Base-by-base conservation (phyloP, 169 alveolate genomes). In the Babesia ovata region DNA sequence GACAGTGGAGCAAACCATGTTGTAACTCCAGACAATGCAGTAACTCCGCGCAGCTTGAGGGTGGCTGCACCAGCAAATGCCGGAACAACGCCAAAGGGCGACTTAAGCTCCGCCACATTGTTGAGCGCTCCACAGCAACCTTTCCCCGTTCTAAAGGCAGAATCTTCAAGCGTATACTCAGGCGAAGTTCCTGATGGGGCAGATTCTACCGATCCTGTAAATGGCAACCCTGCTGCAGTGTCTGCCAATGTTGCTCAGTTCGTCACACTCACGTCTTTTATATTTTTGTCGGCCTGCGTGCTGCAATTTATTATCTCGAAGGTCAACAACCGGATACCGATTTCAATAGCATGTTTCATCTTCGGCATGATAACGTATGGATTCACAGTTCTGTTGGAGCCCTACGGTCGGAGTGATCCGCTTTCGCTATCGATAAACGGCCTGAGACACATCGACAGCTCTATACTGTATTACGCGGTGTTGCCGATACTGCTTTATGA, bases 401-500 rank as follows among this genome's bases (percentile, higher is more conserved):
- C 74, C 63, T 49, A 75, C 48, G 66, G 69, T 13, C 78, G 62
- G 36, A 75, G 62, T 16, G 76, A 75, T 26, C 46, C 92, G 24
- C 70, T 87, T 53, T 66, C 79, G 33, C 63, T 50, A 42, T 77
- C 92, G 46, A 63, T 87, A 21, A 65, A 81, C 26, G 66, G 67
- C 39, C 79, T 91, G 26, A 59, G 94, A 28, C 62, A 66, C 44
- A 87, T 90, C n/a, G 94, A 90, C 56, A 79, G 86, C 22, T 90
- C 93, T 0, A 89, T 92, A 54, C 89, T 93, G 42, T 93, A 93
- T 74, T 92, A 75, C 63, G 78, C 91, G 19, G 82, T 91, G 53
- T 79, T 93, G 58, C 96, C 96, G 19, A 93, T 92, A 24, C 83
- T 93, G 53, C 84, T 93, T 52, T 93, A 93, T 63, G 96, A 93